Evolutionary conservation across 2,329 filamentous ascomycete genomes (phyloP).

Genomic region (Didymella segeticola): DNA sequence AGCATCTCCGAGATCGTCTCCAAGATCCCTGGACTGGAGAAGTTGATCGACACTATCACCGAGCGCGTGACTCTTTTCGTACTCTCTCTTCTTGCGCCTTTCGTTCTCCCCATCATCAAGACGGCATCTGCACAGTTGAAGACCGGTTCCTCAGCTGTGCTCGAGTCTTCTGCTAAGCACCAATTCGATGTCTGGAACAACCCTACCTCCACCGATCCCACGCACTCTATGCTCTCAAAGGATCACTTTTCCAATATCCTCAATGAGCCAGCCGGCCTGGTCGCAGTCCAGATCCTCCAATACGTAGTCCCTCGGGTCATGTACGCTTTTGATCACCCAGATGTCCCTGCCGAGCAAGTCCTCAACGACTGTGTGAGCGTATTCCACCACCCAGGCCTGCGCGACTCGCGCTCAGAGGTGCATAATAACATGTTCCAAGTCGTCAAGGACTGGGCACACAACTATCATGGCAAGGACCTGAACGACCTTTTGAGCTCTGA

Average conservation of each 20-base stretch:
- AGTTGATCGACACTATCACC: slow-evolving; percentile 89
- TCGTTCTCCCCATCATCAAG: slow-evolving; percentile 89
- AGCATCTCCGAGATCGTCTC: slow-evolving; percentile 83
- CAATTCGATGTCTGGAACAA: slow-evolving; percentile 60
- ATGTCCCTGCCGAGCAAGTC: slow-evolving; percentile 82
- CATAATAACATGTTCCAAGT: slow-evolving; percentile 89
- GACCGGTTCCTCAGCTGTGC: slow-evolving; percentile 77
- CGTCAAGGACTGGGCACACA: slow-evolving; percentile 80
- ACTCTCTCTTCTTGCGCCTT: slow-evolving; percentile 87
- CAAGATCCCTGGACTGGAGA: slow-evolving; percentile 89
- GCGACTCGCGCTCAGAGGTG: slow-evolving; percentile 77
- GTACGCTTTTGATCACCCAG: slow-evolving; percentile 90
- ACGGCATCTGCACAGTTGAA: slow-evolving; percentile 85
- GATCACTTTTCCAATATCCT: slow-evolving; percentile 61
- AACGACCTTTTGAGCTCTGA: slow-evolving; percentile 81
- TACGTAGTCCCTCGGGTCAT: slow-evolving; percentile 87
- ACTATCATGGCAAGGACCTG: slow-evolving; percentile 70
- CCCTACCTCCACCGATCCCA: slow-evolving; percentile 56
- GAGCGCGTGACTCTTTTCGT: slow-evolving; percentile 93
- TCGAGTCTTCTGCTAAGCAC: slow-evolving; percentile 59
- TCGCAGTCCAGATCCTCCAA: slow-evolving; percentile 70
- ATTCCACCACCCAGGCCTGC: slow-evolving; percentile 89
- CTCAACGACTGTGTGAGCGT: slow-evolving; percentile 79
- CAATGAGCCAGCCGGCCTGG: slow-evolving; percentile 57
- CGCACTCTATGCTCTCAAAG: slow-evolving; percentile 60